These are phyloP conservation scores for Thermochaetoides dissita DNA, from an alignment of 2,329 filamentous ascomycete genomes.

Conservation along the genomic window DNA sequence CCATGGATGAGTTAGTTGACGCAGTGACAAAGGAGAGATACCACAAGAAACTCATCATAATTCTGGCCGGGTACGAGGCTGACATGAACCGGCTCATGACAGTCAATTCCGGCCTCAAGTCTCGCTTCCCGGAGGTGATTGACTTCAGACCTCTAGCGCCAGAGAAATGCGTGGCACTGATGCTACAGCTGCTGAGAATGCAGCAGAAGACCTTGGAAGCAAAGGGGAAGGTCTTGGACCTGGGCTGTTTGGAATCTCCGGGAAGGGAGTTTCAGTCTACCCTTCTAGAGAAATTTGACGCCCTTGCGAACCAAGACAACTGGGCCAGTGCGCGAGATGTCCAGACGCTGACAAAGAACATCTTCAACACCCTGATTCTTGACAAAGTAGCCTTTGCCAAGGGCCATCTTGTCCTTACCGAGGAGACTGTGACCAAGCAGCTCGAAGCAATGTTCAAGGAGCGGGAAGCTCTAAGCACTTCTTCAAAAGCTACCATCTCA, in stretches of 20 bases:
- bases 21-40: constrained; percentile 41
- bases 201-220: constrained; percentile 9
- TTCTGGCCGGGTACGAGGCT: constrained; percentile 53
- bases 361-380: constrained; percentile 30
- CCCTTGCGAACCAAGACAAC: constrained; percentile 27
- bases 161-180: constrained; percentile 28
- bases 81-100: constrained; percentile 52
- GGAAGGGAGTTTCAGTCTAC: constrained; percentile 8
- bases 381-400: constrained; percentile 14
- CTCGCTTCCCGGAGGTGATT: constrained; percentile 49
- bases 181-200: constrained; percentile 23
- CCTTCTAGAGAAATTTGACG: constrained; percentile 23
- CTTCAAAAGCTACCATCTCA: too few species aligned
- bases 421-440: constrained; percentile 6
- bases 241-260: constrained; percentile 15
- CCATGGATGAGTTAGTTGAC: constrained; percentile 39
- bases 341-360: constrained; percentile 33
- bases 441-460: constrained; percentile 14
- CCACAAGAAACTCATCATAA: constrained; percentile 46
- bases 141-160: constrained; percentile 36
- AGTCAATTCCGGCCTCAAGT: constrained; percentile 48
- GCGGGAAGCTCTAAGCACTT: too few species aligned
- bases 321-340: constrained; percentile 56
- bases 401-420: constrained; percentile 7
- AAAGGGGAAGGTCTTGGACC: constrained; percentile 12